Percentiles rank a stretch among this genome's conserved stretches.
These are phyloP conservation scores for Leccinum fibrillosum DNA, from an alignment of 768 basidiomycete genomes.

Conservation along the genomic window DNA sequence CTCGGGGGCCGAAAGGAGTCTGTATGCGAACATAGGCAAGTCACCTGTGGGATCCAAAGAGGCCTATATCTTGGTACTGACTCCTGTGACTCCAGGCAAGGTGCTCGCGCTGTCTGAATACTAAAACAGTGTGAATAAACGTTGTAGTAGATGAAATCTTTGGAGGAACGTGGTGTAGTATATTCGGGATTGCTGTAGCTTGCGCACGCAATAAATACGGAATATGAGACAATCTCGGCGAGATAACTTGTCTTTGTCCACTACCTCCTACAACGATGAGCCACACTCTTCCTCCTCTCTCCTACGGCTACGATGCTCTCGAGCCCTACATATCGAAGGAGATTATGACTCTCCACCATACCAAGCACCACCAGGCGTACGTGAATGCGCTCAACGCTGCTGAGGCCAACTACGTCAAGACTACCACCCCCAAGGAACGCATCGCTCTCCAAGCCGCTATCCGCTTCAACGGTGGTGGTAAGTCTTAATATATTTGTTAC, in stretches of 20 bases:
- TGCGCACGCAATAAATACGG: conserved; percentile 1
- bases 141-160: background rate
- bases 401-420: conserved; percentile 69
- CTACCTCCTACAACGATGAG: conserved; percentile 29
- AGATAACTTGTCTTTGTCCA: conserved; percentile 4
- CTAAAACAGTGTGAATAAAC: conserved; percentile 2
- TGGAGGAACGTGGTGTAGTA: background rate
- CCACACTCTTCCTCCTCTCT: conserved; percentile 66
- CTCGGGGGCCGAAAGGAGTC: conserved; percentile 60
- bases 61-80: conserved; percentile 6
- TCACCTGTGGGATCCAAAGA: conserved; percentile 8
- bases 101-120: conserved; percentile 35
- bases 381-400: conserved; percentile 91
- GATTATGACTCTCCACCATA: conserved; percentile 95
- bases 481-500: conserved; percentile 21
- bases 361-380: conserved; percentile 94
- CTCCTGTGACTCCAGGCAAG: conserved; percentile 21
- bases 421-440: conserved; percentile 67
- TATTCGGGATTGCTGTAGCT: background rate
- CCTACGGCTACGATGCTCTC: conserved; percentile 83
- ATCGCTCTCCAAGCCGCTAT: conserved; percentile 88
- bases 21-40: conserved; percentile 63
- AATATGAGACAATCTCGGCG: conserved; percentile 14
- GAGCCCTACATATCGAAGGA: conserved; percentile 90
- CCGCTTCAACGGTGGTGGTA: conserved; percentile 96